Evolutionary conservation across 768 basidiomycete genomes (phyloP).

Genomic region (Roridomyces roridus): DNA sequence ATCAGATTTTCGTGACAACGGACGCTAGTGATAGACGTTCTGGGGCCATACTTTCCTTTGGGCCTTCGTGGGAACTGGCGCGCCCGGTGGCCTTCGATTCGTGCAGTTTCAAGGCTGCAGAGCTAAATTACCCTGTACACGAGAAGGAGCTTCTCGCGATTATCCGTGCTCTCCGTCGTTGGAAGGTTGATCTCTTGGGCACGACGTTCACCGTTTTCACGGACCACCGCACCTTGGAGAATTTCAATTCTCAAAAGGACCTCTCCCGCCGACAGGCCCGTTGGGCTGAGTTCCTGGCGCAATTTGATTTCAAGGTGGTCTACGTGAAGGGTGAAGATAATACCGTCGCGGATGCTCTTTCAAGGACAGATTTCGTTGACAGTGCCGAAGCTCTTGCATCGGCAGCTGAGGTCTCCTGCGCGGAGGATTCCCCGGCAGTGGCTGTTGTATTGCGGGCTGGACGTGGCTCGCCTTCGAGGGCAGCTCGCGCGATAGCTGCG

Average conservation of each 20-base stretch:
- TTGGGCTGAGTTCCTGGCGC: constrained; percentile 35
- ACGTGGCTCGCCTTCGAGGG: too few species aligned
- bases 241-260: constrained; percentile 32
- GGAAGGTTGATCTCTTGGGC: constrained; percentile 24
- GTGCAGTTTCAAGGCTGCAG: constrained; percentile 26
- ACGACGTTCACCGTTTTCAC: constrained; percentile 31
- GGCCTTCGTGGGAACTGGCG: constrained; percentile 30
- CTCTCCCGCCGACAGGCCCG: constrained; percentile 31
- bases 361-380: constrained; percentile 12
- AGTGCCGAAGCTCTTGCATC: not conserved
- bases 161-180: constrained; percentile 28
- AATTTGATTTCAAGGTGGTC: constrained; percentile 34
- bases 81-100: constrained; percentile 39
- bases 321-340: constrained; percentile 38
- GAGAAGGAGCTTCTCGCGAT: constrained; percentile 32
- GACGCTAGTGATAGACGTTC: constrained; percentile 35
- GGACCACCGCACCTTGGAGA: constrained; percentile 39
- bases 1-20: constrained; percentile 38
- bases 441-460: too few species aligned
- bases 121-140: constrained; percentile 34
- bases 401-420: not conserved
- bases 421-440: too few species aligned
- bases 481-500: not conserved
- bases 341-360: constrained; percentile 36
- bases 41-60: constrained; percentile 33